Base-by-base conservation (phyloP, 2,329 filamentous ascomycete species). In the Ophiocordyceps camponoti-leonardi region DNA sequence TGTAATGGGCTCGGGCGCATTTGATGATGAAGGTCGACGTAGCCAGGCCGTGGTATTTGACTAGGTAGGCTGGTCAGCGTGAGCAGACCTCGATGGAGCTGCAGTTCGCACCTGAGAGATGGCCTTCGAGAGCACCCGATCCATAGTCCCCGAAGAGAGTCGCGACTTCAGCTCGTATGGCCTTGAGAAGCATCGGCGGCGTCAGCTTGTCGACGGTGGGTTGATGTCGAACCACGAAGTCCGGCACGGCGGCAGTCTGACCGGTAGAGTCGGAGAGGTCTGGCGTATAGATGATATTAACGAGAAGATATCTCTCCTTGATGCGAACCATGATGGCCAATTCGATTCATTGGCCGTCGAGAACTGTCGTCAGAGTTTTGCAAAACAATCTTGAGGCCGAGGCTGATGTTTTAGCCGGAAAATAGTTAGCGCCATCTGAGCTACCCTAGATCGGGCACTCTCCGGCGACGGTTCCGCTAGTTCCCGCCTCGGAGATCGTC, bases 221-320 rank as follows among this genome's bases (percentile, higher is more conserved):
- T 44, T 81, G 78, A 60, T 88, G 82, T 63, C 93, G 81, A 45
- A 79, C 70, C 26, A 96, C 66, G 47, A 83, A 69, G 66, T 76
- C 61, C 58, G 83, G 61, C 56, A 72, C 53, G 53, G 64, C 60
- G 31, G 58, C 44, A 47, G 60, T 62, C 49, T 54, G 51, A 42
- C n/a, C 18, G 35, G n/a, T 19, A 12, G 57, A 49, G 49, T 54
- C 56, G 11, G 56, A 50, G 11, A 67, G 50, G 13, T 75, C 67
- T 7, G 78, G 72, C 0, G 88, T 86, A 56, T 95, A 95, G 42
- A 96, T 72, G 52, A 96, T 87, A 59, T 94, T 86, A 50, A 96
- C 77, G n/a, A 96, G 78, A 18, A 98, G 75, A 62, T 98, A 98
- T 56, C 92, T 81, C 63, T 94, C 83, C 65, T 98, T 98, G 53